Evolutionary conservation across 305 asterid genomes (phyloP).

Genomic region (Fraxinus ornus): DNA sequence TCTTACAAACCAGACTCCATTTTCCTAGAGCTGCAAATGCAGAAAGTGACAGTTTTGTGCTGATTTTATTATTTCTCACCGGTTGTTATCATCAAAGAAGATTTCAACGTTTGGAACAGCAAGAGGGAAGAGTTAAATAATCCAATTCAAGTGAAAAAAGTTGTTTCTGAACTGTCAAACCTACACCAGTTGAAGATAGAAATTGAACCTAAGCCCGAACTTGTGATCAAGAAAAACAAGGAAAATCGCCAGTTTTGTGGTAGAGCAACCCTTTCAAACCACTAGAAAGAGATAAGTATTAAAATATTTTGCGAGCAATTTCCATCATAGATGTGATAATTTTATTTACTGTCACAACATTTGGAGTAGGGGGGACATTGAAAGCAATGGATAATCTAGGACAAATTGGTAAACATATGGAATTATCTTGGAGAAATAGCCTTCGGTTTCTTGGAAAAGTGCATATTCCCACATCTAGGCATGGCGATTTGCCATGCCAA

Average conservation of each 20-base stretch:
- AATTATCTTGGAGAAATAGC: constrained; percentile 43
- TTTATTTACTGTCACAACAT: constrained; percentile 39
- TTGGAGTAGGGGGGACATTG: constrained; percentile 60
- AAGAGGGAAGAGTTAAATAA: constrained; percentile 7
- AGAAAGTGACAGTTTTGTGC: constrained; percentile 25
- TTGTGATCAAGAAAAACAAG: background rate
- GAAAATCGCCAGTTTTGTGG: constrained; percentile 24
- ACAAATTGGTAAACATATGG: constrained; percentile 72
- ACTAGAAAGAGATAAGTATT: constrained; percentile 61
- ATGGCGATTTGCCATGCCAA: background rate
- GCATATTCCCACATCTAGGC: background rate
- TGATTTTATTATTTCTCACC: constrained; percentile 40
- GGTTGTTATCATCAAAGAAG: constrained; percentile 38
- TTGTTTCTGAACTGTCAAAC: constrained; percentile 17
- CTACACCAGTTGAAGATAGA: background rate
- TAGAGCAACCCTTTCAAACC: constrained; percentile 40
- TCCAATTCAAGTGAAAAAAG: constrained; percentile 1
- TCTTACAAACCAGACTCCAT: constrained; percentile 36
- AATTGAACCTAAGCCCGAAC: background rate
- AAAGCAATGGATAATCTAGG: constrained; percentile 67
- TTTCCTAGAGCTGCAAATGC: constrained; percentile 31
- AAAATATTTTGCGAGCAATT: constrained; percentile 49
- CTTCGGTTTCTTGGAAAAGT: constrained; percentile 25
- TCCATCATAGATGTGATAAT: constrained; percentile 58
- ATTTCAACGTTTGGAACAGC: constrained; percentile 31